phyloP scores from a whole-genome alignment of 31 red algal genomes.

The Asparagopsis taxiformis region DNA sequence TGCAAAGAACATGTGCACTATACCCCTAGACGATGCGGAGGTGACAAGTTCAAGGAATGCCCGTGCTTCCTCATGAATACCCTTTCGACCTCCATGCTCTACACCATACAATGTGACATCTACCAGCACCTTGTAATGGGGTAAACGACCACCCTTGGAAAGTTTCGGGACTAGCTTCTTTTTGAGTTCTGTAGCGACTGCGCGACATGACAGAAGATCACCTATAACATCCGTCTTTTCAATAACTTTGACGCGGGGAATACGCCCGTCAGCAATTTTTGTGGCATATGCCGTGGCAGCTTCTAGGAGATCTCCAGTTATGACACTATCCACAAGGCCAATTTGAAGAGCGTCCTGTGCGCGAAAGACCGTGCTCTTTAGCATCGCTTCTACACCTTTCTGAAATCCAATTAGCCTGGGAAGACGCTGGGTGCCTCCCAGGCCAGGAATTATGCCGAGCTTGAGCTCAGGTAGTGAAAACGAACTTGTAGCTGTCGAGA shows the following conservation, averaged over 20 bases:
- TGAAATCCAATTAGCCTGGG: slow-evolving; percentile 91
- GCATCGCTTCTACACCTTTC: slow-evolving; percentile 78
- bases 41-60: slow-evolving; percentile 71
- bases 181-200: slow-evolving; percentile 30
- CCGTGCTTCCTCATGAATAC: slow-evolving; percentile 58
- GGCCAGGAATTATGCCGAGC: slow-evolving; percentile 95
- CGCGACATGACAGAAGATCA: slow-evolving; percentile 29
- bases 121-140: slow-evolving; percentile 66
- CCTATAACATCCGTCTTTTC: slow-evolving; percentile 44
- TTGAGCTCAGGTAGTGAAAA: slow-evolving; percentile 90
- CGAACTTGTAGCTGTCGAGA: slow-evolving; percentile 47
- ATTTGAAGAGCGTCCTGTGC: slow-evolving; percentile 42
- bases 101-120: slow-evolving; percentile 74
- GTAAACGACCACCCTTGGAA: slow-evolving; percentile 39
- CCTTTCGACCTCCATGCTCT: slow-evolving; percentile 69
- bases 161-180: slow-evolving; percentile 36
- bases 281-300: slow-evolving; percentile 34
- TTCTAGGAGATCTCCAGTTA: slow-evolving; percentile 24
- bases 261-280: slow-evolving; percentile 38
- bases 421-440: slow-evolving; percentile 95
- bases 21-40: slow-evolving; percentile 54
- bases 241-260: slow-evolving; percentile 23
- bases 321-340: slow-evolving; percentile 82
- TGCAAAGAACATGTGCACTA: slow-evolving; percentile 94
- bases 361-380: slow-evolving; percentile 42